phyloP scores from a whole-genome alignment of 2,329 filamentous ascomycete species.

The Pyrenophora tritici-repentis region DNA sequence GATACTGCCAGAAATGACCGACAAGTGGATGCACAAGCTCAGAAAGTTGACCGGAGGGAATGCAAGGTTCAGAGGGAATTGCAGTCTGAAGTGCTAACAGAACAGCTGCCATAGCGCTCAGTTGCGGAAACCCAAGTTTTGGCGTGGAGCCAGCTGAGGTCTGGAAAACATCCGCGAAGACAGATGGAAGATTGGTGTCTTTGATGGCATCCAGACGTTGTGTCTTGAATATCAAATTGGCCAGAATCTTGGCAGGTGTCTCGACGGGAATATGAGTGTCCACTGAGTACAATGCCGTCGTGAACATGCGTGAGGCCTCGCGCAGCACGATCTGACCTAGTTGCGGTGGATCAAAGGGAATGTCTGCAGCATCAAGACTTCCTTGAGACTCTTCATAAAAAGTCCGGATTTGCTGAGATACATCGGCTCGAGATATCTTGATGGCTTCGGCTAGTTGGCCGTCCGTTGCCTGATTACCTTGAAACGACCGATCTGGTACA shows the following conservation, averaged over 20 bases:
- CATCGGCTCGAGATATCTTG: conserved; percentile 12
- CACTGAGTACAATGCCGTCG: conserved; percentile 24
- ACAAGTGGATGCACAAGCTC: conserved; percentile 71
- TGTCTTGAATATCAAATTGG: conserved; percentile 41
- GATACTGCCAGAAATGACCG: conserved; percentile 74
- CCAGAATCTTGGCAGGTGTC: conserved; percentile 40
- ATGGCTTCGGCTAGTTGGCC: conserved; percentile 8
- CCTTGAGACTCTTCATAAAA: conserved; percentile 47
- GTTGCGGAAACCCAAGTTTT: conserved; percentile 31
- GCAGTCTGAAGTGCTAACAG: conserved; percentile 42
- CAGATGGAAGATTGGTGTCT: conserved; percentile 29
- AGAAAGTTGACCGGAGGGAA: conserved; percentile 56
- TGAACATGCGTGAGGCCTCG: conserved; percentile 37
- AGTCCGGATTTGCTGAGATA: conserved; percentile 27
- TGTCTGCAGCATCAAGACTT: conserved; percentile 38
- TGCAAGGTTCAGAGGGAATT: conserved; percentile 29
- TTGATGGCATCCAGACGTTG: conserved; percentile 32
- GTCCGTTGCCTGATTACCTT: conserved; percentile 11
- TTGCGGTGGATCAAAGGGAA: conserved; percentile 32
- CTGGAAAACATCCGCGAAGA: conserved; percentile 33
- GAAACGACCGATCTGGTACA: conserved; percentile 44
- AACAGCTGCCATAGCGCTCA: conserved; percentile 41
- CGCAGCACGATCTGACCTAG: conserved; percentile 38
- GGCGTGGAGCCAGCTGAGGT: not conserved
- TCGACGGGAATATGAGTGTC: conserved; percentile 26